A percentile compares a stretch with the other conserved stretches of the same genome.
Evolutionary conservation across 306 rosid genomes (phyloP).

Genomic region (Gillenia trifoliata): DNA sequence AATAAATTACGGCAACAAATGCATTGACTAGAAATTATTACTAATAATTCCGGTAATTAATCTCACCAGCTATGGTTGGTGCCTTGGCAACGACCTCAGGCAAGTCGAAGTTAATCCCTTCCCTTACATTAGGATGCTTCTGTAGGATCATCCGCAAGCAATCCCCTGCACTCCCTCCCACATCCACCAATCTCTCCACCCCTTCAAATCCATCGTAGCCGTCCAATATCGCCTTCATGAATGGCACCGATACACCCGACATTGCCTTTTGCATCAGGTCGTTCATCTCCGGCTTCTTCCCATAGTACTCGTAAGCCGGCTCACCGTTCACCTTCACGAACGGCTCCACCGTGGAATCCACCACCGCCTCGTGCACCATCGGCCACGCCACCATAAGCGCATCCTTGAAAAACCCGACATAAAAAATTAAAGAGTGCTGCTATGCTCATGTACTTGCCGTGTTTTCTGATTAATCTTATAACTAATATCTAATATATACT

Average conservation of each 20-base stretch:
- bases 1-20: too few species aligned
- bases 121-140: conserved; percentile 40
- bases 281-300: conserved; percentile 71
- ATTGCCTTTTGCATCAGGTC: conserved; percentile 73
- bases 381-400: conserved; percentile 83
- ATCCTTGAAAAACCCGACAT: conserved; percentile 29
- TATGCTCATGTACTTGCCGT: too few species aligned
- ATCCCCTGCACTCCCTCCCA: conserved; percentile 91
- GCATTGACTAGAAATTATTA: neutral
- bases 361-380: conserved; percentile 79
- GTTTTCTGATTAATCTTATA: too few species aligned
- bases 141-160: conserved; percentile 76
- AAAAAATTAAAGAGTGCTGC: too few species aligned
- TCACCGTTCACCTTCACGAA: conserved; percentile 75
- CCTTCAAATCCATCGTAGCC: conserved; percentile 65
- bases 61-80: conserved; percentile 46
- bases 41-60: neutral
- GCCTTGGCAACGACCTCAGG: conserved; percentile 86
- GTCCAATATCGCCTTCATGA: conserved; percentile 60
- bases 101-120: conserved; percentile 78
- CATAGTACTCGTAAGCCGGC: conserved; percentile 62
- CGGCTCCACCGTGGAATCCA: conserved; percentile 69
- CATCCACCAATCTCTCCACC: conserved; percentile 63
- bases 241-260: conserved; percentile 86
- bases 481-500: too few species aligned